These are phyloP conservation scores for Dalbergia oliveri DNA, from an alignment of 306 rosid genomes.

Conservation along the genomic window DNA sequence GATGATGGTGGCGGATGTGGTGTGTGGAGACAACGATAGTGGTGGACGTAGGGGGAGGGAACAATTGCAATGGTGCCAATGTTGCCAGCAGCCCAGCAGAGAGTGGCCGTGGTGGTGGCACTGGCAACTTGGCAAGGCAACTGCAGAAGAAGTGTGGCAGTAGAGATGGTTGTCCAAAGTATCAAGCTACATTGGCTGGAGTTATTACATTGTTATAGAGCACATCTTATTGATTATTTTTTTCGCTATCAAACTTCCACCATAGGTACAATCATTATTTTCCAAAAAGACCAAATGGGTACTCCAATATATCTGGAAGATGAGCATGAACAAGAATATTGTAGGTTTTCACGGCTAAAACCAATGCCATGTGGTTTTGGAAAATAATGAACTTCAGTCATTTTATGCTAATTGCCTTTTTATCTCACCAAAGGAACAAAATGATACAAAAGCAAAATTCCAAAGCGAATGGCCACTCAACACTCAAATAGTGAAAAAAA, in stretches of 20 bases:
- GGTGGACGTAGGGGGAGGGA: not conserved
- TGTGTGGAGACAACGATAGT: too few species aligned
- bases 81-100: too few species aligned
- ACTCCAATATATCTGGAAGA: constrained; percentile 9
- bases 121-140: not conserved
- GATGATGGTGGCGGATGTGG: not conserved
- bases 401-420: too few species aligned
- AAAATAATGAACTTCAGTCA: not conserved
- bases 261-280: not conserved
- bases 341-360: not conserved
- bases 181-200: constrained; percentile 15
- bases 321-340: not conserved
- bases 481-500: not conserved
- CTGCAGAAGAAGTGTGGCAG: not conserved
- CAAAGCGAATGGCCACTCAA: not conserved
- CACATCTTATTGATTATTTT: too few species aligned
- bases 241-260: not conserved
- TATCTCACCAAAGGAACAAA: too few species aligned
- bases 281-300: not conserved
- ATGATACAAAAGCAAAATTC: not conserved
- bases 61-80: not conserved
- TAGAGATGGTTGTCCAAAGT: not conserved
- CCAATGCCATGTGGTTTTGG: not conserved
- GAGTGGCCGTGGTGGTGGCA: not conserved
- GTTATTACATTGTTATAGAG: not conserved